Evolutionary conservation across 75 land plant species (phyloP).

Genomic region (Selaginella moellendorffii): DNA sequence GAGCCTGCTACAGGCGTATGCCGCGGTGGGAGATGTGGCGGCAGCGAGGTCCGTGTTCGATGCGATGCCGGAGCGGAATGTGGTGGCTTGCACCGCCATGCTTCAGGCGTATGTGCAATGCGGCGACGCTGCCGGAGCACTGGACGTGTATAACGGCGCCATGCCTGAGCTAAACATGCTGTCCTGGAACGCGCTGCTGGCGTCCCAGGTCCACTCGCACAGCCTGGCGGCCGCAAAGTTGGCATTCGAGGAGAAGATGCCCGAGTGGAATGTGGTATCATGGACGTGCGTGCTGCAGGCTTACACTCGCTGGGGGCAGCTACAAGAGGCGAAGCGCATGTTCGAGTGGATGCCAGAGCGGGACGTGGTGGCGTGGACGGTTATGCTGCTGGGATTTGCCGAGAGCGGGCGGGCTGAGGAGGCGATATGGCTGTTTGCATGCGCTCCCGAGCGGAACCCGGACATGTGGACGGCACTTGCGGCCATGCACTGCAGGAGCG

Average conservation of each 20-base stretch:
- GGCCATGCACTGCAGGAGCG: not conserved
- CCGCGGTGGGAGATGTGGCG: not conserved
- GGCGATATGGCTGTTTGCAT: not conserved
- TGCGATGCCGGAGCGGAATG: conserved; percentile 1
- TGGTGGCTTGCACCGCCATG: conserved; percentile 5
- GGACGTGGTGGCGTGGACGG: not conserved
- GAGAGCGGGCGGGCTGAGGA: not conserved
- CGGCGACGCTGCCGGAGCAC: not conserved
- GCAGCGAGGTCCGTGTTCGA: not conserved
- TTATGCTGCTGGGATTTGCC: not conserved
- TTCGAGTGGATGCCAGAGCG: not conserved
- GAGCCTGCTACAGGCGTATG: not conserved
- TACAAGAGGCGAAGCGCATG: not conserved
- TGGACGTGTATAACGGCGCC: not conserved
- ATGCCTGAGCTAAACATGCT: not conserved
- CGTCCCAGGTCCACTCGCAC: not conserved
- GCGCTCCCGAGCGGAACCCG: not conserved
- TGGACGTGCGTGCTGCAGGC: not conserved
- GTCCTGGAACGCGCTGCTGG: conserved; percentile 1
- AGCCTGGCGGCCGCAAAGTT: not conserved
- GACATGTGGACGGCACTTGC: not conserved
- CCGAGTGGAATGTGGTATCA: not conserved
- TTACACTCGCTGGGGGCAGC: not conserved
- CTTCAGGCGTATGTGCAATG: not conserved
- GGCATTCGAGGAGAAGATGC: not conserved